A percentile compares a stretch with the other conserved stretches of the same genome.
Conservation (phyloP, 768 basidiomycete genomes). For the Suillus subalutaceus region DNA sequence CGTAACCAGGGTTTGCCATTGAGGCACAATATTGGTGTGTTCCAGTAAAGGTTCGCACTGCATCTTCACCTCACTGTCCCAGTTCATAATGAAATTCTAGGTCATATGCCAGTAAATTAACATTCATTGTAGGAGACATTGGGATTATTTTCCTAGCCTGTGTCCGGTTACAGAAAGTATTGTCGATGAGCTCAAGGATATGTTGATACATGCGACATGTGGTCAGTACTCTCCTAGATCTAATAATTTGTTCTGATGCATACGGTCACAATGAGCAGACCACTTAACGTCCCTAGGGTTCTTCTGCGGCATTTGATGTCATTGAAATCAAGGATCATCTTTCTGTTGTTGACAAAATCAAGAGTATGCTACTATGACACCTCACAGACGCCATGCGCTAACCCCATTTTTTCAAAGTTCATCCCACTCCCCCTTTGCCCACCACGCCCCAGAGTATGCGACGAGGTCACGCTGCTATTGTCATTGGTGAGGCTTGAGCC, state of each 20-base stretch:
- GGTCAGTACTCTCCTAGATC: constrained; percentile 18
- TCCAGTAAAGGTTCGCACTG: neutral
- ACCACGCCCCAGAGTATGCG: constrained; percentile 2
- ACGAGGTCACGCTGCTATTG: constrained; percentile 21
- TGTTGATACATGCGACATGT: constrained; percentile 29
- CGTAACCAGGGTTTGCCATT: constrained; percentile 33
- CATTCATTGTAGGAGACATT: constrained; percentile 35
- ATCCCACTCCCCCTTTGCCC: neutral
- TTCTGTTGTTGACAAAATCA: constrained; percentile 27
- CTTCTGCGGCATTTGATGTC: constrained; percentile 24
- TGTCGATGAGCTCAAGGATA: constrained; percentile 28
- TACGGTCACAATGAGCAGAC: constrained; percentile 15
- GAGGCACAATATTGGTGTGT: constrained; percentile 41
- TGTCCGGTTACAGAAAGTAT: constrained; percentile 29
- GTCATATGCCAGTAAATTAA: constrained; percentile 7
- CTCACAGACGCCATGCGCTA: neutral
- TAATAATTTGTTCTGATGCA: neutral
- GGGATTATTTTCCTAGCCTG: constrained; percentile 33
- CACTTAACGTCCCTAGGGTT: constrained; percentile 32
- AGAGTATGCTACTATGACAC: constrained; percentile 19
- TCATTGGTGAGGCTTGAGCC: constrained; percentile 22
- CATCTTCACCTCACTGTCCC: neutral
- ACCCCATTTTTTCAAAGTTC: neutral
- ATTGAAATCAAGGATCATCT: constrained; percentile 26
- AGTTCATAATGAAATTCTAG: neutral